Conservation (phyloP, 768 basidiomycete species). For the Amanita rubescens region DNA sequence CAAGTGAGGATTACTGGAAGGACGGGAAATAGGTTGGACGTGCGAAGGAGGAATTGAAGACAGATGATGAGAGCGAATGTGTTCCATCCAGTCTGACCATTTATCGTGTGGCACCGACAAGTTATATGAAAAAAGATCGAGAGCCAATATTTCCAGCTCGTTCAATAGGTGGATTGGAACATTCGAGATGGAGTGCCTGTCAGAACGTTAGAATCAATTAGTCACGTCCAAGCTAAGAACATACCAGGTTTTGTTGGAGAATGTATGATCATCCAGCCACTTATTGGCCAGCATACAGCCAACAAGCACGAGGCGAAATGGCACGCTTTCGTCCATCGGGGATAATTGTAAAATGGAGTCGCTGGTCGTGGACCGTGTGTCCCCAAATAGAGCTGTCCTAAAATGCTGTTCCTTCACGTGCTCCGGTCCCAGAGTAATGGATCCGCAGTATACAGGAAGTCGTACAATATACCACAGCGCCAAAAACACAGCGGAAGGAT, state of each 20-base stretch:
- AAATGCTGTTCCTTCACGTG: constrained; percentile 55
- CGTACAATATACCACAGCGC: constrained; percentile 79
- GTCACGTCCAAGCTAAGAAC: constrained; percentile 15
- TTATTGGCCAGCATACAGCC: constrained; percentile 86
- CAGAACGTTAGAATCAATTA: constrained; percentile 8
- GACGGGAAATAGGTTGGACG: constrained; percentile 74
- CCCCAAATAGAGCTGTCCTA: constrained; percentile 55
- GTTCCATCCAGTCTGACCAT: constrained; percentile 68
- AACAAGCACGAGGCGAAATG: constrained; percentile 69
- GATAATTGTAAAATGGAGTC: constrained; percentile 21
- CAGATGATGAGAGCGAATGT: constrained; percentile 58
- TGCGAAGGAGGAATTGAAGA: constrained; percentile 51
- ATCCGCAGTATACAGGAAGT: constrained; percentile 62
- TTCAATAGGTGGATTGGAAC: constrained; percentile 67
- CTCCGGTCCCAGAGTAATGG: constrained; percentile 41
- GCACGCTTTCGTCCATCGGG: constrained; percentile 47
- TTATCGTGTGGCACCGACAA: constrained; percentile 55
- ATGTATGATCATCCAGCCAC: constrained; percentile 85
- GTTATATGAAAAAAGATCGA: constrained; percentile 66
- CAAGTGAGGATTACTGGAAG: constrained; percentile 62
- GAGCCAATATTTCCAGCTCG: constrained; percentile 58
- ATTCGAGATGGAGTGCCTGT: constrained; percentile 75
- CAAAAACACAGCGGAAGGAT: constrained; percentile 73
- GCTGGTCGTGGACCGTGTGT: constrained; percentile 14
- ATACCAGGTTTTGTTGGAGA: constrained; percentile 85